Evolutionary conservation across 2,329 filamentous ascomycete species (phyloP).

Genomic region (Sporothrix pseudoabietina): DNA sequence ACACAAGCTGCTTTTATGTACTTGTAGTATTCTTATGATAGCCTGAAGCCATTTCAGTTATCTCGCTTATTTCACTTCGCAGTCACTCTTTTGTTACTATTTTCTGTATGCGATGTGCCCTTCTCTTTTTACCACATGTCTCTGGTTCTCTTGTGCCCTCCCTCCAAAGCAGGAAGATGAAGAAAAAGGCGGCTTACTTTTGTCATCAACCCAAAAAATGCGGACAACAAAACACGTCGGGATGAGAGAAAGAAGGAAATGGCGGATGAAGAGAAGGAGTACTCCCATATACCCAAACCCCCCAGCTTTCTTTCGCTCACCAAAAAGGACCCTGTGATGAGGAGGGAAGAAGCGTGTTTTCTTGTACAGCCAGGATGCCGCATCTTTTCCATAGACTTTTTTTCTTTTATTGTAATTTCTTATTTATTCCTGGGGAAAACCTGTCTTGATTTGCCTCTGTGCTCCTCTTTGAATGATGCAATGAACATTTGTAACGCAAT

Average conservation of each 20-base stretch:
- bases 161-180: not conserved
- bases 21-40: constrained; percentile 9
- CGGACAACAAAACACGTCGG: not conserved
- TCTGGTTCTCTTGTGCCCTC: not conserved
- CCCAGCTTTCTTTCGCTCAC: not conserved
- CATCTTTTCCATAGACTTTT: constrained; percentile 6
- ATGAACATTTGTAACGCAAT: not conserved
- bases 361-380: not conserved
- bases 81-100: not conserved
- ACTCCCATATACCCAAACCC: not conserved
- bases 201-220: not conserved
- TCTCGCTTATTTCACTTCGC: constrained; percentile 4
- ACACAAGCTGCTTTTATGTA: constrained; percentile 7
- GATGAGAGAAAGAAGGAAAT: not conserved
- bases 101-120: not conserved
- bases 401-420: constrained; percentile 11
- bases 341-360: not conserved
- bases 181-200: not conserved
- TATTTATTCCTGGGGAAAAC: not conserved
- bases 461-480: not conserved
- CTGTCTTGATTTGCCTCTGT: not conserved
- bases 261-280: not conserved
- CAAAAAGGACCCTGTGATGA: not conserved
- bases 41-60: not conserved
- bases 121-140: not conserved